Evolutionary conservation across 2,329 filamentous ascomycete species (phyloP).

Genomic region (Monilinia laxa): DNA sequence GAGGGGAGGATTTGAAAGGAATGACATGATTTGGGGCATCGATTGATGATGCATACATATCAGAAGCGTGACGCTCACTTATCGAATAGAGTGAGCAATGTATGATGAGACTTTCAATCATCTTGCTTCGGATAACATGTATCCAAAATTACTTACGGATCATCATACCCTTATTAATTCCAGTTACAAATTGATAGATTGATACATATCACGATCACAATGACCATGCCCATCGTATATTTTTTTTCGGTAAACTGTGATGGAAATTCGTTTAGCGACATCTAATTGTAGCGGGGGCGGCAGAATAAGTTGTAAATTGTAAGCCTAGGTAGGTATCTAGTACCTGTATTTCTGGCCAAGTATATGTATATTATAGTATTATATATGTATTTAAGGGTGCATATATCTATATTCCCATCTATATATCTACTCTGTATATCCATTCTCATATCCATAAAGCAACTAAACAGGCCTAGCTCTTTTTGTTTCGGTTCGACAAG

Average conservation of each 20-base stretch:
- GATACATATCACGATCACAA: background rate
- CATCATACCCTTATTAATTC: background rate
- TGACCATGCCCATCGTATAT: too few relatives aligned
- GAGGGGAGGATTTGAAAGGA: constrained; percentile 5
- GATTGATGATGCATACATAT: constrained; percentile 4
- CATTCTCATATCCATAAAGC: background rate
- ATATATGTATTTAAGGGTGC: background rate
- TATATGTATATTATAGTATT: background rate
- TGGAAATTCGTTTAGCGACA: background rate
- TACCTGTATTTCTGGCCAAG: background rate
- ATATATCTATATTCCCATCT: background rate
- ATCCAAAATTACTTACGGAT: background rate
- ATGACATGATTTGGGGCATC: background rate
- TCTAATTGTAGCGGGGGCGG: background rate
- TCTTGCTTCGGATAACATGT: background rate
- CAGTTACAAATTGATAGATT: background rate
- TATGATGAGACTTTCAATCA: constrained; percentile 1
- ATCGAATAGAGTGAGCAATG: constrained; percentile 5
- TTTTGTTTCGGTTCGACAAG: background rate
- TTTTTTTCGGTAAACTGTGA: too few relatives aligned
- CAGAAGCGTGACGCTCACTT: constrained; percentile 14
- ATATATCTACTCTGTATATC: background rate
- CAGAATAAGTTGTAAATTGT: background rate
- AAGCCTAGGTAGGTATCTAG: background rate
- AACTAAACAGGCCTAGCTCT: background rate